A percentile compares a stretch with the other conserved stretches of the same genome.
phyloP scores from a whole-genome alignment of 768 basidiomycete species.

The Suillus subalutaceus region DNA sequence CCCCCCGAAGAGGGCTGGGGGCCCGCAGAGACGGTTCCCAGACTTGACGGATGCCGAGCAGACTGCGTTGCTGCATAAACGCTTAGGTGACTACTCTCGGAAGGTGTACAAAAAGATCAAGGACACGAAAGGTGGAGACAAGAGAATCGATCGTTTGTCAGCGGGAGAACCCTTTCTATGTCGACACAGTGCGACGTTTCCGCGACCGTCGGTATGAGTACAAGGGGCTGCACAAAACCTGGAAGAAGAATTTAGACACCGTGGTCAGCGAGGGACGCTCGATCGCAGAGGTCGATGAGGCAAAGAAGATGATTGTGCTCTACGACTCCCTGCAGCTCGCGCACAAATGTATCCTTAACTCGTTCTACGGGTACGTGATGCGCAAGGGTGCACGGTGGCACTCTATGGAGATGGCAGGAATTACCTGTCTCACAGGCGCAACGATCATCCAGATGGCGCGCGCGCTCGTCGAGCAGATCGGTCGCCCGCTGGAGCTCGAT shows the following conservation, averaged over 20 bases:
- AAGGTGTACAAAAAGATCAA: constrained; percentile 99
- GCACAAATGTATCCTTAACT: constrained; percentile 99
- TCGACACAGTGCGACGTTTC: constrained; percentile 96
- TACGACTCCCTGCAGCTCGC: constrained; percentile 99
- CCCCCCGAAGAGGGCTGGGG: constrained; percentile 76
- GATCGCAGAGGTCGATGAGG: constrained; percentile 90
- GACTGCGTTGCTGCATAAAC: constrained; percentile 91
- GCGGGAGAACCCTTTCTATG: constrained; percentile 97
- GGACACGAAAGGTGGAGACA: constrained; percentile 92
- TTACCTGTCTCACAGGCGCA: constrained; percentile 96
- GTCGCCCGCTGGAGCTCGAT: constrained; percentile 94
- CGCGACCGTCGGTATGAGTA: constrained; percentile 98
- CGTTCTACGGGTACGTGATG: constrained; percentile 99
- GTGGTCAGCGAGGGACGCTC: constrained; percentile 67
- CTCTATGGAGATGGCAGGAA: constrained; percentile 99
- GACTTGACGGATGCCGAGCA: constrained; percentile 88
- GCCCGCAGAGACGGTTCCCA: constrained; percentile 75
- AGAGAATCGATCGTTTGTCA: constrained; percentile 97
- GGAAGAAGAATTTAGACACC: constrained; percentile 97
- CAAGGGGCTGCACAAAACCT: constrained; percentile 97
- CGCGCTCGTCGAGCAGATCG: constrained; percentile 95
- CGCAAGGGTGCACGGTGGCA: constrained; percentile 99
- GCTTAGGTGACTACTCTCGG: constrained; percentile 96
- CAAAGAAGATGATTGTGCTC: constrained; percentile 97
- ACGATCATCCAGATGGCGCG: constrained; percentile 99